phyloP scores from a whole-genome alignment of 164 flowering plant genomes.

The Protea cynaroides region DNA sequence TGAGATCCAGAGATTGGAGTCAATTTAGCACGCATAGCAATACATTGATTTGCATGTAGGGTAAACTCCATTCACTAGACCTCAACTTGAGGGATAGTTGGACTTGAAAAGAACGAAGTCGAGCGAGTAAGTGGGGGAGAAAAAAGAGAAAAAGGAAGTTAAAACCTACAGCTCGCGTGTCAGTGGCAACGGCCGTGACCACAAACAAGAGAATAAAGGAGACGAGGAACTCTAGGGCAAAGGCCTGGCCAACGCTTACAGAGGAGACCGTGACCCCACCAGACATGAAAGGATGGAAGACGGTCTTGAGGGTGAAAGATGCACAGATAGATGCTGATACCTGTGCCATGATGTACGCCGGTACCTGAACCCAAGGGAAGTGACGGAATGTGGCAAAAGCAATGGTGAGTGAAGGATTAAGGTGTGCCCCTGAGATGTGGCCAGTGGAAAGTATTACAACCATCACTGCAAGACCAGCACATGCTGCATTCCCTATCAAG shows the following conservation, averaged over 20 bases:
- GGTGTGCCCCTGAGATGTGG: conserved; percentile 87
- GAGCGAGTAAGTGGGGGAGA: background rate
- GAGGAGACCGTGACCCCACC: conserved; percentile 87
- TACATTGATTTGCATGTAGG: no score
- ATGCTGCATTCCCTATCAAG: conserved; percentile 72
- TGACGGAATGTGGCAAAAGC: conserved; percentile 74
- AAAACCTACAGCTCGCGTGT: conserved; percentile 66
- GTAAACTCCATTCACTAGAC: no score
- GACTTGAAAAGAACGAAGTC: no score
- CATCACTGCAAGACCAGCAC: conserved; percentile 84
- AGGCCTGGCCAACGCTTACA: conserved; percentile 55
- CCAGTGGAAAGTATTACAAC: conserved; percentile 73
- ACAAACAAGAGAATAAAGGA: conserved; percentile 77
- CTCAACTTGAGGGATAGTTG: no score
- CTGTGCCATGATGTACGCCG: conserved; percentile 73
- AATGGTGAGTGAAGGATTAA: conserved; percentile 77
- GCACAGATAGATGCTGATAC: conserved; percentile 76
- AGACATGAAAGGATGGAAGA: conserved; percentile 63
- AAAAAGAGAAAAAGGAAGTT: background rate
- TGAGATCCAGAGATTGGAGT: no score
- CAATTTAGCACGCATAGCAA: no score
- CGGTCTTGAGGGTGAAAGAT: conserved; percentile 68
- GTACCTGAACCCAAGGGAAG: conserved; percentile 88
- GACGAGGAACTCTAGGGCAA: conserved; percentile 72
- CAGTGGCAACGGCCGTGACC: conserved; percentile 90